Percentiles rank a stretch among this genome's conserved stretches.
Evolutionary conservation across 768 basidiomycete genomes (phyloP).

Genomic region (Nevesoporus exiguus): DNA sequence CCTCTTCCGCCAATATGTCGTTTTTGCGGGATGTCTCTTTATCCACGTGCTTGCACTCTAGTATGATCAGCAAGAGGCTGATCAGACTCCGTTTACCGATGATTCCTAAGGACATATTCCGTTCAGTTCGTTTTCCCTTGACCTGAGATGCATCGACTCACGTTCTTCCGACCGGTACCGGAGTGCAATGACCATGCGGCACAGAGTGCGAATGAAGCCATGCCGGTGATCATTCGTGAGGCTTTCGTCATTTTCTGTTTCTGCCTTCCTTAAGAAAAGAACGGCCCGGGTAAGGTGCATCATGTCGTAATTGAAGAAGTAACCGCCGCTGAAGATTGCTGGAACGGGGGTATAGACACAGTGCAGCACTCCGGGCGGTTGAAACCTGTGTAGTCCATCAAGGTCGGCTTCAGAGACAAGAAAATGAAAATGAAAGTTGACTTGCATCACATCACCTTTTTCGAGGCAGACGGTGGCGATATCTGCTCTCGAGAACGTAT

Average conservation of each 20-base stretch:
- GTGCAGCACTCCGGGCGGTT: not conserved
- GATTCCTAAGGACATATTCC: not conserved
- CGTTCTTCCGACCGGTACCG: not conserved
- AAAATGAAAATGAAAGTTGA: not conserved
- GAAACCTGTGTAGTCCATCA: not conserved
- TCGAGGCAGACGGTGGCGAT: slow-evolving; percentile 1
- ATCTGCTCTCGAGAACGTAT: not conserved
- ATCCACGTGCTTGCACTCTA: not conserved
- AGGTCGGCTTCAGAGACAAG: not conserved
- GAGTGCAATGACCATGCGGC: not conserved
- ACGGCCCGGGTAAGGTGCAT: slow-evolving; percentile 1
- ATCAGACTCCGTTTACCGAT: not conserved
- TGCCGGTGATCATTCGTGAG: not conserved
- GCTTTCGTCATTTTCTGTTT: rapidly evolving
- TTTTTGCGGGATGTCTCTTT: not conserved
- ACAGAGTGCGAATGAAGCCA: not conserved
- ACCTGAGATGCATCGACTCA: not conserved
- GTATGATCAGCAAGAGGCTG: not conserved
- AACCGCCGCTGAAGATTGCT: not conserved
- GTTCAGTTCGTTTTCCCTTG: not conserved
- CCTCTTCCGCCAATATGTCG: not conserved
- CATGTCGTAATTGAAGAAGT: slow-evolving; percentile 3
- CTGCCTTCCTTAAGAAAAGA: not conserved
- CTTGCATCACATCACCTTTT: not conserved
- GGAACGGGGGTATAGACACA: not conserved